Base-by-base conservation (phyloP, 192 early-diverging fungal species). In the Coemansia sp. region DNA sequence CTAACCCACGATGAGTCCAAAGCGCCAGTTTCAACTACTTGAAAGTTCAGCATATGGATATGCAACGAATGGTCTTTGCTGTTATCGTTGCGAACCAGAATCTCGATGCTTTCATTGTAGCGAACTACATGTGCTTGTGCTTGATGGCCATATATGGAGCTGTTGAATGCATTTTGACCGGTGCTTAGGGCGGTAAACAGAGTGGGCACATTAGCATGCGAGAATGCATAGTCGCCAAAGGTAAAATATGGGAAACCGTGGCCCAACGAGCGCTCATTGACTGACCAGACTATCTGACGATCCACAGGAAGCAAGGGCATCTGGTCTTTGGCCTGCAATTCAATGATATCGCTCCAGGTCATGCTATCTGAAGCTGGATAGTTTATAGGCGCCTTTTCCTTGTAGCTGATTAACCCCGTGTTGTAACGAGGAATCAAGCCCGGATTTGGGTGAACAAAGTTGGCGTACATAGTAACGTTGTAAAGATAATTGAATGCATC, bases 391-490 rank as follows among this genome's bases (percentile, higher is more conserved):
- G 61, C 53, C 7, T 36, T 40, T 13, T 40, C 11, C 1, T 35
- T 37, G 55, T 68, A 68, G 23, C 53, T 50, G 7, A 68, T 37
- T 5, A 56, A 28, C 3, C 59, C 59, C 8, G 33, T 23, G 49
- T 61, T 57, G 18, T 42, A 41, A 15, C 66, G 84, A 30, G 72
- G 60, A 37, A 68, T 55, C 33, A 87, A 57, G 28, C 74, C 80
- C 1, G 42, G 59, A 11, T 83, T 75, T 10, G 68, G 53, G n/a
- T 53, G 54, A 41, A 87, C 83, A 75, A 88, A 87, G 50, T 67
- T 59, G 38, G 72, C 68, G 43, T 89, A 73, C 78, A 91, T 81
- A n/a, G 85, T 82, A 18, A 82, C 84, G 45, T 87, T 84, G 39
- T 89, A 53, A 14, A 63, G 19, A 42, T 84, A 91, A n/a, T 94